phyloP scores from a whole-genome alignment of 495 filamentous ascomycete species.

The Lineolata rhizophorae region DNA sequence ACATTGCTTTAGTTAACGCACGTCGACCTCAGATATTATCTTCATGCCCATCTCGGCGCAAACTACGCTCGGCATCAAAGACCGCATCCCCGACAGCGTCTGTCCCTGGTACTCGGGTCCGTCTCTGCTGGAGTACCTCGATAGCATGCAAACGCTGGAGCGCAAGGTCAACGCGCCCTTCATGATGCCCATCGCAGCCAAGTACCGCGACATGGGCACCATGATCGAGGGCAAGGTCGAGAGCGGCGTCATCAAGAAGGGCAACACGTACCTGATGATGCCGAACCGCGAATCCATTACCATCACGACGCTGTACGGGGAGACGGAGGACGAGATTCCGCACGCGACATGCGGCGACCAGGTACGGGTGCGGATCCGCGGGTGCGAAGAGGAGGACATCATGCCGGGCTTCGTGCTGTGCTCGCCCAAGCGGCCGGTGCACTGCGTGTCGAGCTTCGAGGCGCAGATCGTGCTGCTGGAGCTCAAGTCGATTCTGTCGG shows the following conservation, averaged over 20 bases:
- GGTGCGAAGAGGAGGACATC: constrained; percentile 94
- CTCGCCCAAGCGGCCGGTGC: constrained; percentile 72
- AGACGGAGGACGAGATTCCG: constrained; percentile 80
- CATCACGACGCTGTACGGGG: constrained; percentile 72
- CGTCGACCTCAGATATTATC: constrained; percentile 38
- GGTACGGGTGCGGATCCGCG: constrained; percentile 73
- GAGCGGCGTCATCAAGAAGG: constrained; percentile 78
- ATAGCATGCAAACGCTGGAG: constrained; percentile 73
- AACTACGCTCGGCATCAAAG: constrained; percentile 64
- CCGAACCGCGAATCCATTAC: constrained; percentile 65
- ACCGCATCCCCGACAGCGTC: constrained; percentile 56
- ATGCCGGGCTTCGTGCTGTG: constrained; percentile 93
- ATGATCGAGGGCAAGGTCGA: constrained; percentile 96
- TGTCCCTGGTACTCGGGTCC: constrained; percentile 73
- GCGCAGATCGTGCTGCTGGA: constrained; percentile 94
- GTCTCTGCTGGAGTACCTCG: constrained; percentile 86
- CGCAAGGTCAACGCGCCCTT: constrained; percentile 95
- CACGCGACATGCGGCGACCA: constrained; percentile 81
- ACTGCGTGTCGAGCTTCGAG: constrained; percentile 78
- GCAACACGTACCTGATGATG: constrained; percentile 70
- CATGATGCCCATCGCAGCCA: constrained; percentile 95
- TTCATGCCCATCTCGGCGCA: constrained; percentile 97
- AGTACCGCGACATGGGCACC: constrained; percentile 94
- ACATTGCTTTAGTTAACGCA: no score
- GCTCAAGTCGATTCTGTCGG: constrained; percentile 76